Evolutionary conservation across 2,329 filamentous ascomycete species (phyloP).

Genomic region (Talaromyces sp.): DNA sequence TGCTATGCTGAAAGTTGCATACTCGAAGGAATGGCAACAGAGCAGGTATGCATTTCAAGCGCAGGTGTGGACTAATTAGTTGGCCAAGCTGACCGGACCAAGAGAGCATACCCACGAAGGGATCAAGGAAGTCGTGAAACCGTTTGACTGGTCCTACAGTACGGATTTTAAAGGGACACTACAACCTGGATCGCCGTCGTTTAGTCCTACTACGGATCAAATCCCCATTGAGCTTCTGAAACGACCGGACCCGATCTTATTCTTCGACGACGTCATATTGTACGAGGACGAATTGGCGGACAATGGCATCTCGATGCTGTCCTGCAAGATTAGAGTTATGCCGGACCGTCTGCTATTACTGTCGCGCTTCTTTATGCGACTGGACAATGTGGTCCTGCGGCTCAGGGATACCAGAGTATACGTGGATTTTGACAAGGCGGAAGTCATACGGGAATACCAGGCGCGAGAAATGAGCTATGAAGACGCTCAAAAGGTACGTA

Average conservation of each 20-base stretch:
- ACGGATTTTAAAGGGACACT: constrained; percentile 77
- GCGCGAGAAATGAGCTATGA: constrained; percentile 79
- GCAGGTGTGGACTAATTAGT: neutral
- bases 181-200: constrained; percentile 29
- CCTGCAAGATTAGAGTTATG: constrained; percentile 90
- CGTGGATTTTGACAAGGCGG: constrained; percentile 73
- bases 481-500: constrained; percentile 62
- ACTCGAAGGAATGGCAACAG: constrained; percentile 81
- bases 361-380: constrained; percentile 80
- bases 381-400: constrained; percentile 83
- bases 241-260: constrained; percentile 85
- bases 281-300: constrained; percentile 98
- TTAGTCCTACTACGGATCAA: constrained; percentile 42
- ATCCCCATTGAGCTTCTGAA: constrained; percentile 85
- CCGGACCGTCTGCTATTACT: constrained; percentile 79
- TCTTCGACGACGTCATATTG: constrained; percentile 92
- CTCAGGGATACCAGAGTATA: constrained; percentile 88
- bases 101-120: constrained; percentile 75
- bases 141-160: constrained; percentile 97
- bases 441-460: constrained; percentile 84
- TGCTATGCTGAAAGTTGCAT: constrained; percentile 87
- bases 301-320: constrained; percentile 88
- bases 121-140: constrained; percentile 89
- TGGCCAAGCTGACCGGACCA: constrained; percentile 8
- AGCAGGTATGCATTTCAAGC: constrained; percentile 44